Conservation (phyloP, 1,139 yeast genomes). For the Suhomyces panamericanus region DNA sequence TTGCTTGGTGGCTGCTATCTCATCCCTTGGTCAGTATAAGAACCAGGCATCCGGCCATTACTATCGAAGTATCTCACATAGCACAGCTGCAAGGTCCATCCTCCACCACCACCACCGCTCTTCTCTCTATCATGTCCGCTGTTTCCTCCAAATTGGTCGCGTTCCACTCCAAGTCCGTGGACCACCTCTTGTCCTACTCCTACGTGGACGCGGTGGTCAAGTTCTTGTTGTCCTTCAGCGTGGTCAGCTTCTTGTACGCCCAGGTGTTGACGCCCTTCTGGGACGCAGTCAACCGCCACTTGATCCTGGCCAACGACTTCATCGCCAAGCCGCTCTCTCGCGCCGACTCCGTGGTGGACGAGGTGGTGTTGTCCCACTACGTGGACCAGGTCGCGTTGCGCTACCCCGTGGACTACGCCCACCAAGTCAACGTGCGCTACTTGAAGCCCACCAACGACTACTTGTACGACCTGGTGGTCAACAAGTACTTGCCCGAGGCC, state of each 20-base stretch:
- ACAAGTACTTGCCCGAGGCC: constrained; percentile 36
- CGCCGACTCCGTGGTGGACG: constrained; percentile 32
- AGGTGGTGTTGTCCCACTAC: constrained; percentile 23
- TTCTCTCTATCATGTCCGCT: constrained; percentile 4
- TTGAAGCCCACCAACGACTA: constrained; percentile 33
- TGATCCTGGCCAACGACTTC: constrained; percentile 25
- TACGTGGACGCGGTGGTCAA: constrained; percentile 25
- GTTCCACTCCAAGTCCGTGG: constrained; percentile 36
- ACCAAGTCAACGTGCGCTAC: constrained; percentile 23
- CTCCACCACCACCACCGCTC: too few species aligned
- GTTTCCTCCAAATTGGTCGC: constrained; percentile 10
- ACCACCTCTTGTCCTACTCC: constrained; percentile 37
- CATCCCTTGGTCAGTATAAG: constrained; percentile 10
- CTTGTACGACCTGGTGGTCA: constrained; percentile 27
- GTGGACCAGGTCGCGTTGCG: constrained; percentile 16
- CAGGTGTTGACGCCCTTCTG: constrained; percentile 20
- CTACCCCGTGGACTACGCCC: constrained; percentile 14
- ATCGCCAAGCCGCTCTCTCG: constrained; percentile 26
- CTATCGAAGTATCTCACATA: too few species aligned
- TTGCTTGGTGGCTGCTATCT: constrained; percentile 13
- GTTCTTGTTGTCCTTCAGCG: constrained; percentile 29
- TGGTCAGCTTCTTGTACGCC: constrained; percentile 26
- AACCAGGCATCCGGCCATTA: neutral
- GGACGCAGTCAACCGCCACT: constrained; percentile 22
- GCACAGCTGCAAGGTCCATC: too few species aligned